phyloP scores from a whole-genome alignment of 1,284 basidiomycete species.

The Thecaphora thlaspeos region DNA sequence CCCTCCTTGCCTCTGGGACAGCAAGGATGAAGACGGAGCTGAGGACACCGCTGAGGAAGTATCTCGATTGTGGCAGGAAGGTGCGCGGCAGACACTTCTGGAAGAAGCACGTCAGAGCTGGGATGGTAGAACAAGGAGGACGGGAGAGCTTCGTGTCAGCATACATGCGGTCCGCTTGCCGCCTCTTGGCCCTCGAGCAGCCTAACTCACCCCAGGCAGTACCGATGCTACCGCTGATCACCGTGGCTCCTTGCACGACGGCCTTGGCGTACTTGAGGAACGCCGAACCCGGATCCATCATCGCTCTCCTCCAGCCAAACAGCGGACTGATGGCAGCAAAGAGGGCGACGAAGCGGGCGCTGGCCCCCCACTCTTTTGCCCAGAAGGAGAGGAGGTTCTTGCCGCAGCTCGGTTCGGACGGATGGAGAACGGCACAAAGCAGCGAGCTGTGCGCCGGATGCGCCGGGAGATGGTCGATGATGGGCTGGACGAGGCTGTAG shows the following conservation, averaged over 20 bases:
- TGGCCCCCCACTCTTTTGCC: constrained; percentile 36
- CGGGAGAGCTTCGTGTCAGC: too few species aligned
- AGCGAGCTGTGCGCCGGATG: constrained; percentile 43
- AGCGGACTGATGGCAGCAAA: constrained; percentile 29
- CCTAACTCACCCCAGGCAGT: constrained; percentile 37
- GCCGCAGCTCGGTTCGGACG: constrained; percentile 39
- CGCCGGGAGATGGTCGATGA: constrained; percentile 47
- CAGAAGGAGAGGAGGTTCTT: constrained; percentile 38
- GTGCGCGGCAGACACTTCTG: constrained; percentile 47
- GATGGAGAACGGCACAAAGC: constrained; percentile 48
- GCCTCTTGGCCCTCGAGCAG: background rate
- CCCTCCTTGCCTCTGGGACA: constrained; percentile 26
- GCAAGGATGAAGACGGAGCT: constrained; percentile 42
- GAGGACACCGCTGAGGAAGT: constrained; percentile 47
- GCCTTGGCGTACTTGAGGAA: constrained; percentile 39
- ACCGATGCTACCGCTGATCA: constrained; percentile 45
- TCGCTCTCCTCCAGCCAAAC: constrained; percentile 19
- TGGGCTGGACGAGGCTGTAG: constrained; percentile 41
- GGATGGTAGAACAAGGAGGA: too few species aligned
- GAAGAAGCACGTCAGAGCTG: constrained; percentile 31
- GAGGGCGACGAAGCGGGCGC: constrained; percentile 38
- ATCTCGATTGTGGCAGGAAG: constrained; percentile 28
- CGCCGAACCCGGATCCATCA: constrained; percentile 46
- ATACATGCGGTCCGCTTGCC: background rate
- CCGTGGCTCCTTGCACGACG: constrained; percentile 46